Evolutionary conservation across 306 rosid genomes (phyloP).

Genomic region (Castanopsis chinensis): DNA sequence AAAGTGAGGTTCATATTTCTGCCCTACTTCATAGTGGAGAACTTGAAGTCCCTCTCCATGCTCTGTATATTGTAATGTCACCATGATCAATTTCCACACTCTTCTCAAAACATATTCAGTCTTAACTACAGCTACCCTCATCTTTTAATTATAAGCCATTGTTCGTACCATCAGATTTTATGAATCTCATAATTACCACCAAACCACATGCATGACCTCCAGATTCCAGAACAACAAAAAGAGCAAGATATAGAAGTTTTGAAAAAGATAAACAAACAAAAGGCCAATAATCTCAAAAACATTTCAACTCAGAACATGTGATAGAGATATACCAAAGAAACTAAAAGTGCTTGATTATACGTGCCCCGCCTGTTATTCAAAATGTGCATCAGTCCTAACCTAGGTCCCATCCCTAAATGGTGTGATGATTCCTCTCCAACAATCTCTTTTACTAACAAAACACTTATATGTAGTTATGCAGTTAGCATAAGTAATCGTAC

Average conservation of each 20-base stretch:
- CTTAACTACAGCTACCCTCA: not conserved
- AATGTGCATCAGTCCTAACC: not conserved
- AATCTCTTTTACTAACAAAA: not conserved
- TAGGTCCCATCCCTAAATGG: not conserved
- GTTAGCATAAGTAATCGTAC: not conserved
- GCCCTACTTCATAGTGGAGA: conserved; percentile 89
- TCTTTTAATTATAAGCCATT: not conserved
- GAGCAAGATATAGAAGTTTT: not conserved
- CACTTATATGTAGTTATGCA: not conserved
- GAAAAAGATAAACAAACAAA: not conserved
- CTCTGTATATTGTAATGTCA: conserved; percentile 43
- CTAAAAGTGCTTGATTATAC: not conserved
- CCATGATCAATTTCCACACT: not conserved
- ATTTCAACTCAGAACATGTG: not conserved
- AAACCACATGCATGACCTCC: not conserved
- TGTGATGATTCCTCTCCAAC: not conserved
- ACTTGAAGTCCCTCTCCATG: conserved; percentile 91
- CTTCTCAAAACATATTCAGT: not conserved
- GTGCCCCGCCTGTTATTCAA: not conserved
- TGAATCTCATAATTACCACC: not conserved
- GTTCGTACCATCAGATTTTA: not conserved
- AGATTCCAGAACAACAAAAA: not conserved
- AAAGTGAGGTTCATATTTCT: conserved; percentile 79
- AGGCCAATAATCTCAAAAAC: not conserved
- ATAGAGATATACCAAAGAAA: not conserved